These are phyloP conservation scores for Tylopilus rubrobrunneus DNA, from an alignment of 768 basidiomycete species.

Conservation along the genomic window DNA sequence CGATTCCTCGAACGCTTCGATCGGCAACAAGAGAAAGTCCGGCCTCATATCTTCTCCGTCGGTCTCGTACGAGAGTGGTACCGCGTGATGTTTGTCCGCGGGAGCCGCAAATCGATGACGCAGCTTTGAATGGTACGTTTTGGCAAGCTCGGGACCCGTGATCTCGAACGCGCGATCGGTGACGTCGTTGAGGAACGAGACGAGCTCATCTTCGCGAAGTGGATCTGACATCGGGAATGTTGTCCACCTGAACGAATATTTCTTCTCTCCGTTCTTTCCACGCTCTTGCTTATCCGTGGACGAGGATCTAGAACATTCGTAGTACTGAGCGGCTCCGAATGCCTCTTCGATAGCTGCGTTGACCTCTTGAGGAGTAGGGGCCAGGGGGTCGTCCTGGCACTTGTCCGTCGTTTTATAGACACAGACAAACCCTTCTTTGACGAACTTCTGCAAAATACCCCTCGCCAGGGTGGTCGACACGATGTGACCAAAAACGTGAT, in stretches of 20 bases:
- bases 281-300: not conserved
- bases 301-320: not conserved
- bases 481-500: slow-evolving; percentile 3
- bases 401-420: not conserved
- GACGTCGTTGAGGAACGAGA: slow-evolving; percentile 12
- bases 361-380: not conserved
- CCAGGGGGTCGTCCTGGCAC: not conserved
- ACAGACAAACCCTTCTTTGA: not conserved
- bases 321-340: not conserved
- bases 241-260: slow-evolving; percentile 3
- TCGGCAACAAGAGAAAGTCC: no score
- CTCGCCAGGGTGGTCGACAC: not conserved
- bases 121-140: not conserved
- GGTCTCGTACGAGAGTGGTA: no score
- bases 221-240: not conserved
- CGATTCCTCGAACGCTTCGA: no score
- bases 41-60: no score
- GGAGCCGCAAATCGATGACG: slow-evolving; percentile 8
- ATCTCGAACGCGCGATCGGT: slow-evolving; percentile 4
- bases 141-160: not conserved
- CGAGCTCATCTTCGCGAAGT: slow-evolving; percentile 1
- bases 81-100: no score
- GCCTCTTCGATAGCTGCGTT: not conserved
- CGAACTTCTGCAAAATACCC: not conserved
- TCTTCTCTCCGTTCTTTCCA: not conserved